A percentile compares a stretch with the other conserved stretches of the same genome.
phyloP scores from a whole-genome alignment of 163 green algal genomes.

The Scenedesmus sp. region DNA sequence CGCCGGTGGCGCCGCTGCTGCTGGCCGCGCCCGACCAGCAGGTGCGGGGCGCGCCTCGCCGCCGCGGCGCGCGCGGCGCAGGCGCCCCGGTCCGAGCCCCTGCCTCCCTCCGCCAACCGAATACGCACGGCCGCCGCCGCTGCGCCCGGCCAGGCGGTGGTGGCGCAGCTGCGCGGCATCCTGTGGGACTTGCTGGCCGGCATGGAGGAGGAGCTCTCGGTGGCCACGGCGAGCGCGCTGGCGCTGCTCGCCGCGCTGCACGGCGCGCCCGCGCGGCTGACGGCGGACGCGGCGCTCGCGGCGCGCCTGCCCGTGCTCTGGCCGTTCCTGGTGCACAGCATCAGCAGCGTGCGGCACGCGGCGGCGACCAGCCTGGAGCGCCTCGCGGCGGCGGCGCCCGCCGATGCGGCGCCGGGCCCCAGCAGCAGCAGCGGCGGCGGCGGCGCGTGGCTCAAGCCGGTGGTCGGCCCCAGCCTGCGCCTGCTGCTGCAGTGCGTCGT shows the following conservation, averaged over 20 bases:
- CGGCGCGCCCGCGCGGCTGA: slow-evolving; percentile 41
- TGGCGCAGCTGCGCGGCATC: slow-evolving; percentile 43
- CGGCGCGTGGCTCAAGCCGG: slow-evolving; percentile 49
- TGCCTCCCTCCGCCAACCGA: neutral
- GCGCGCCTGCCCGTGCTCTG: slow-evolving; percentile 82
- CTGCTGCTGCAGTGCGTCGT: slow-evolving; percentile 88
- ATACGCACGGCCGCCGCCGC: neutral
- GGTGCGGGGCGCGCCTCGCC: slow-evolving; percentile 10
- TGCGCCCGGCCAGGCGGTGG: slow-evolving; percentile 14
- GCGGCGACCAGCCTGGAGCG: slow-evolving; percentile 71
- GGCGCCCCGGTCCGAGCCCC: no score
- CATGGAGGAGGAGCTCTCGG: slow-evolving; percentile 90
- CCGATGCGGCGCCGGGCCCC: neutral
- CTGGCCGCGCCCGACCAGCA: slow-evolving; percentile 22
- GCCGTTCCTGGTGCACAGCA: slow-evolving; percentile 86
- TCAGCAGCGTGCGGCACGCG: slow-evolving; percentile 79
- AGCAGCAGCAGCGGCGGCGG: neutral
- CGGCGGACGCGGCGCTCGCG: slow-evolving; percentile 51
- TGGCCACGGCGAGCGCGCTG: slow-evolving; percentile 81
- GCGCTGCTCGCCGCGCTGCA: slow-evolving; percentile 83
- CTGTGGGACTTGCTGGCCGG: slow-evolving; percentile 83
- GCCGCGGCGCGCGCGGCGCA: neutral
- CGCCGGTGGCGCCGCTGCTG: slow-evolving; percentile 69
- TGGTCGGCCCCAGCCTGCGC: slow-evolving; percentile 51
- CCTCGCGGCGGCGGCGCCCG: slow-evolving; percentile 53